phyloP scores from a whole-genome alignment of 2,329 filamentous ascomycete species.

The Thielaviopsis euricoi region DNA sequence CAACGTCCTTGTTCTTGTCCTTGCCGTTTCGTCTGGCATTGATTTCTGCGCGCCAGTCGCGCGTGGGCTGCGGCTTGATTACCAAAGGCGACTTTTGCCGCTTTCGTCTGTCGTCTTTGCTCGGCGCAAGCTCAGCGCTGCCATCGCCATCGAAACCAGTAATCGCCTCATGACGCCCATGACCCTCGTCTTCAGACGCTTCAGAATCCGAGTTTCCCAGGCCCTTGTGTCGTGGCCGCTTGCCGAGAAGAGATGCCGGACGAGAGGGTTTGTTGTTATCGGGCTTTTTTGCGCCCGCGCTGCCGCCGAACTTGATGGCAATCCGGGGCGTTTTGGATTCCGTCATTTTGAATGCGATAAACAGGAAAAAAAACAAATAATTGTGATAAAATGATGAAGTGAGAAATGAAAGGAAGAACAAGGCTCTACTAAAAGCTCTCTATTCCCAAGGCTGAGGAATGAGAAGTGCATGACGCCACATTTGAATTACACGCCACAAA shows the following conservation, averaged over 20 bases:
- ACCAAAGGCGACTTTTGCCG: constrained; percentile 7
- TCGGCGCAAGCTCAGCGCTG: not conserved
- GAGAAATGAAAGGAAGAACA: too few species aligned
- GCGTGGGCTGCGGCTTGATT: constrained; percentile 10
- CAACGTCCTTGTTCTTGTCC: not conserved
- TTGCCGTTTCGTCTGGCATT: not conserved
- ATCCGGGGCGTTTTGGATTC: constrained; percentile 11
- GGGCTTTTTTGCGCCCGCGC: constrained; percentile 3
- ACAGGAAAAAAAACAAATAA: not conserved
- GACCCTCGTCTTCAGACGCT: constrained; percentile 6
- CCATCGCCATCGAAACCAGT: constrained; percentile 7
- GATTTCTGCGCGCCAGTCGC: constrained; percentile 12
- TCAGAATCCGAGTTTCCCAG: constrained; percentile 12
- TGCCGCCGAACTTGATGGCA: constrained; percentile 12
- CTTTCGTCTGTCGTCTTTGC: not conserved
- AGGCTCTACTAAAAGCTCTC: too few species aligned
- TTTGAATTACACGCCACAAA: too few species aligned
- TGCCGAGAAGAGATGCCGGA: constrained; percentile 10
- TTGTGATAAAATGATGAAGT: not conserved
- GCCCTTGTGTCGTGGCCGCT: constrained; percentile 11
- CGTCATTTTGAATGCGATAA: not conserved
- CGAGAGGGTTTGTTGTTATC: not conserved
- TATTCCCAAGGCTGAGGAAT: constrained; percentile 5
- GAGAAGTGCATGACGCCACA: too few species aligned
- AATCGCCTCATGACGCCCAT: constrained; percentile 7